Evolutionary conservation across 495 filamentous ascomycete genomes (phyloP).

Genomic region (Lasiosphaeriaceae sp.): DNA sequence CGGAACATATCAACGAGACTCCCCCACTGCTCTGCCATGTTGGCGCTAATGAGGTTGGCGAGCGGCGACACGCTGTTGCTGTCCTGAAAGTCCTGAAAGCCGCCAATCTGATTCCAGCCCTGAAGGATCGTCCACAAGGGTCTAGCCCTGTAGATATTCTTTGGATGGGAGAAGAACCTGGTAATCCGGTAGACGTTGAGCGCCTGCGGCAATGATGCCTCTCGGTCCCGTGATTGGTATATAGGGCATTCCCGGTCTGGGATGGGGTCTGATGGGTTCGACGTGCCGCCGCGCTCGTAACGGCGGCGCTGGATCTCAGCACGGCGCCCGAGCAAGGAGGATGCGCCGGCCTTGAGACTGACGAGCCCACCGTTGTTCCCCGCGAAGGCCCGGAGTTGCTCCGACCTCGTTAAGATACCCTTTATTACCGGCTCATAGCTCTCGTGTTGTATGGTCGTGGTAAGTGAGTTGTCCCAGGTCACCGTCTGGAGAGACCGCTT

Average conservation of each 20-base stretch:
- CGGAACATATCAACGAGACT: constrained; percentile 1
- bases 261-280: not conserved
- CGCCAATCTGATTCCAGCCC: not conserved
- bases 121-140: not conserved
- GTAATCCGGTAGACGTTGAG: not conserved
- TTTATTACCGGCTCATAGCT: constrained; percentile 2
- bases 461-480: not conserved
- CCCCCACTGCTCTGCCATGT: constrained; percentile 1
- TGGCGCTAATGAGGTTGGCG: not conserved
- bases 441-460: constrained; percentile 6
- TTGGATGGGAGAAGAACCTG: not conserved
- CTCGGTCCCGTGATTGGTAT: not conserved
- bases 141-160: not conserved
- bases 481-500: constrained; percentile 17
- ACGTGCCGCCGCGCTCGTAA: not conserved
- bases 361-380: not conserved
- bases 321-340: not conserved
- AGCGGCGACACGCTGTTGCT: not conserved
- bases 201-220: not conserved
- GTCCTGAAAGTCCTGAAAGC: not conserved
- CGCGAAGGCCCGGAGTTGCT: not conserved
- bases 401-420: not conserved
- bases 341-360: not conserved
- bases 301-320: not conserved
- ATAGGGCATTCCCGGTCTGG: not conserved